Conservation (phyloP, 305 asterid genomes). For the Ilex paraguariensis region DNA sequence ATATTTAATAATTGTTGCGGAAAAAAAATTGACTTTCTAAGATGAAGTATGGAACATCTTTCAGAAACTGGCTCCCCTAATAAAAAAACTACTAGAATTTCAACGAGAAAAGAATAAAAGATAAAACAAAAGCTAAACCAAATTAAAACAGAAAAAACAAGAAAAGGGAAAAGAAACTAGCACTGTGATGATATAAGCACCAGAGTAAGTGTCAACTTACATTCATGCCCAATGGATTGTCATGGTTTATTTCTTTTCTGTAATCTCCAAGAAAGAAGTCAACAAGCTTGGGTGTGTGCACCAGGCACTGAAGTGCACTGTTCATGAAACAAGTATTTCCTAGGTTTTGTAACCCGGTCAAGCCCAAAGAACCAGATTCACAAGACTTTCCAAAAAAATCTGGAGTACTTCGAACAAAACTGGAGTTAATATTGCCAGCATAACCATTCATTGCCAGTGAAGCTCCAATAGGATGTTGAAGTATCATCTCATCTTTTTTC, state of each 20-base stretch:
- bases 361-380: slow-evolving; percentile 87
- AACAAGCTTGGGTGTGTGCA: slow-evolving; percentile 89
- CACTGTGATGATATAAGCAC: slow-evolving; percentile 9
- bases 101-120: too few relatives aligned
- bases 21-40: slow-evolving; percentile 5
- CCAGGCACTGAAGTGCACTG: slow-evolving; percentile 90
- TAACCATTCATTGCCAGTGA: slow-evolving; percentile 50
- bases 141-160: slow-evolving; percentile 4
- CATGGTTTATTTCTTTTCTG: slow-evolving; percentile 72
- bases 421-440: slow-evolving; percentile 32
- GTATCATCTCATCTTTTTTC: slow-evolving; percentile 42
- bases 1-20: slow-evolving; percentile 4
- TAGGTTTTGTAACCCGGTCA: slow-evolving; percentile 88
- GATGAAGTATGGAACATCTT: slow-evolving; percentile 5
- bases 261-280: slow-evolving; percentile 97
- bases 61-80: not conserved
- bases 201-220: slow-evolving; percentile 37
- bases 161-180: slow-evolving; percentile 5
- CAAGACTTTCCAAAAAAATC: slow-evolving; percentile 44
- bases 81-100: too few relatives aligned
- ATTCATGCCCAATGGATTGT: slow-evolving; percentile 94
- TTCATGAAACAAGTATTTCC: slow-evolving; percentile 99
- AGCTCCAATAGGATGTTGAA: slow-evolving; percentile 44
- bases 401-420: slow-evolving; percentile 44
- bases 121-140: slow-evolving; percentile 4